Base-by-base conservation (phyloP, 2,329 filamentous ascomycete genomes). In the Epichloe elymi region DNA sequence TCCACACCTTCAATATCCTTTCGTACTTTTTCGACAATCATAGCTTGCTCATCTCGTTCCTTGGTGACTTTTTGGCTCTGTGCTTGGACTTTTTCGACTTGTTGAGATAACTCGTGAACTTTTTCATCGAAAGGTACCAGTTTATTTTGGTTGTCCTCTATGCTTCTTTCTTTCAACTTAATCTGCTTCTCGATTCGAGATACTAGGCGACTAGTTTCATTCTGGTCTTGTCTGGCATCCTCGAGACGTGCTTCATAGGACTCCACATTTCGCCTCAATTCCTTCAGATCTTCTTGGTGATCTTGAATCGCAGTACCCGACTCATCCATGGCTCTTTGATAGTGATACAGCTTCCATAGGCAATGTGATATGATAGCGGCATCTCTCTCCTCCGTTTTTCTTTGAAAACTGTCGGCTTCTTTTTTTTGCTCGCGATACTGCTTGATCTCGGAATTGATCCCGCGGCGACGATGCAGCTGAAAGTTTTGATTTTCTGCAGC, bases 361-460 rank as follows among this genome's bases (percentile, higher is more conserved):
- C 94, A 90, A 58, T 97, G 91, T 1, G 86, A 90, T 51, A 97
- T 87, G 51, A 96, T 86, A 7, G 91, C 93, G 50, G 88, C 80
- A 64, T 98, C 91, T 47, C 88, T 83, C 65, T 97, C 88, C 50
- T 93, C 86, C 1, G 86, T 86, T 68, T 96, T 97, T 56, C 80
- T 83, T 63, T 94, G 86, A 63, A 91, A 98, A 59, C 85, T 91
- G 58, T 98, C 93, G 5, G 91, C 91, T 63, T 97, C 93, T 58
- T 83, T 83, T 26, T 83, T 97, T 68, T 97, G 91, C 65, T 97
- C 89, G 62, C 95, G 86, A 62, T 96, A 98, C 61, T 95, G 89
- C 65, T 93, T 95, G 65, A 98, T 94, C 68, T 98, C 93, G 3
- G 89, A 91, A 66, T 97, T 97, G 70, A 98, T 96, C 46, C 87